phyloP scores from a whole-genome alignment of 768 basidiomycete species.

The Steccherinum ochraceum region DNA sequence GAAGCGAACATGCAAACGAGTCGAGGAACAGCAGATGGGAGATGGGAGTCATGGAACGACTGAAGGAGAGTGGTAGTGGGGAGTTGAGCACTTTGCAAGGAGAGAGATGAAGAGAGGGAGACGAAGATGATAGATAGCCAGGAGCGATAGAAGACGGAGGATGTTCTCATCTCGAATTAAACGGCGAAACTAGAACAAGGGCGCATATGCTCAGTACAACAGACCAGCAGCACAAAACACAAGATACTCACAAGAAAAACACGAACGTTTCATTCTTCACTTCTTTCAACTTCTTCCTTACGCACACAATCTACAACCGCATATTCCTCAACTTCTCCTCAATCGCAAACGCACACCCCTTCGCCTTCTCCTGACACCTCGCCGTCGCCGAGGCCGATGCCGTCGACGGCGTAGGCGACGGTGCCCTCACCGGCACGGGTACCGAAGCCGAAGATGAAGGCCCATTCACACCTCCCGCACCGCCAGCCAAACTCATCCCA shows the following conservation, averaged over 20 bases:
- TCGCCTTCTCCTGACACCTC: neutral
- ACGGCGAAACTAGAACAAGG: neutral
- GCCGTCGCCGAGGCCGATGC: neutral
- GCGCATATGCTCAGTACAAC: neutral
- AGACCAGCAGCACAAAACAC: neutral
- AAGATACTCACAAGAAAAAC: neutral
- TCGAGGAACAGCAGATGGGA: too few relatives aligned
- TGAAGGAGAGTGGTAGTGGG: neutral
- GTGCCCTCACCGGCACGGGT: neutral
- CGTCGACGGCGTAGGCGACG: neutral
- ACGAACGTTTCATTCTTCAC: too few relatives aligned
- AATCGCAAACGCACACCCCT: neutral
- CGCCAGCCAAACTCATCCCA: neutral
- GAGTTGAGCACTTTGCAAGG: too few relatives aligned
- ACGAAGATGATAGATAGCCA: neutral
- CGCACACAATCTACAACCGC: neutral
- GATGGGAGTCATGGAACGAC: too few relatives aligned
- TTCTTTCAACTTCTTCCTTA: too few relatives aligned
- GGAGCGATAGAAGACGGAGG: neutral
- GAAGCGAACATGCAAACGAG: too few relatives aligned
- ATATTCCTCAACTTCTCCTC: neutral
- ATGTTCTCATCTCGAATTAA: too few relatives aligned
- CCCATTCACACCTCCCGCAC: neutral
- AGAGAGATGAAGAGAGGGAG: neutral
- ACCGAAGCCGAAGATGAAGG: neutral